Evolutionary conservation across 2,329 filamentous ascomycete genomes (phyloP).

Genomic region (Fusarium longipes): DNA sequence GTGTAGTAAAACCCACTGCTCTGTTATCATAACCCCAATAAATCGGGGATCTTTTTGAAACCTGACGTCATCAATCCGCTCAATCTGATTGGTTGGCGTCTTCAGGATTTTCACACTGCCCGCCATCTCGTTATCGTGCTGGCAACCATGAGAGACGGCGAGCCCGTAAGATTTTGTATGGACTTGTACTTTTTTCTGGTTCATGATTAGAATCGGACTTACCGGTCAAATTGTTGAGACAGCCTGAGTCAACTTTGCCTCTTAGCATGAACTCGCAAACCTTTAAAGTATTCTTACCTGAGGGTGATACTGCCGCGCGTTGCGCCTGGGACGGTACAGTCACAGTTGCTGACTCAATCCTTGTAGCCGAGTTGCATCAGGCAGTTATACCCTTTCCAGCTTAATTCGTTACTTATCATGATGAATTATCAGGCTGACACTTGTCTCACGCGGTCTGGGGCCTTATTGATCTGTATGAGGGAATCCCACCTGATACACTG

Average conservation of each 20-base stretch:
- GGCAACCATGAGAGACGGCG: slow-evolving; percentile 33
- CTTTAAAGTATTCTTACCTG: slow-evolving; percentile 4
- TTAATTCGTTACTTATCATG: slow-evolving; percentile 6
- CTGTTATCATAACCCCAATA: slow-evolving; percentile 2
- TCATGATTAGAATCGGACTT: slow-evolving; percentile 9
- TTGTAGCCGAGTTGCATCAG: slow-evolving; percentile 31
- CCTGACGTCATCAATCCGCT: slow-evolving; percentile 44
- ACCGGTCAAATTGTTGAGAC: neutral
- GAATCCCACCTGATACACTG: neutral
- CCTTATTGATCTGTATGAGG: neutral
- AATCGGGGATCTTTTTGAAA: slow-evolving; percentile 6
- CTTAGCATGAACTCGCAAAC: neutral
- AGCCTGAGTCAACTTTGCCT: slow-evolving; percentile 19
- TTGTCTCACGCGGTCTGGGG: neutral
- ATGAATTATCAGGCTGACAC: neutral
- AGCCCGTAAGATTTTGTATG: slow-evolving; percentile 28
- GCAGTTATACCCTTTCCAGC: slow-evolving; percentile 16
- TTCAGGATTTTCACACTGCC: slow-evolving; percentile 36
- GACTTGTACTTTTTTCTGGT: neutral
- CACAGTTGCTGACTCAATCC: slow-evolving; percentile 26
- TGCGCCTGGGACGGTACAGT: slow-evolving; percentile 21
- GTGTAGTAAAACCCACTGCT: slow-evolving; percentile 3
- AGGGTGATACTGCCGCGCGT: slow-evolving; percentile 33
- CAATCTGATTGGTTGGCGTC: slow-evolving; percentile 36
- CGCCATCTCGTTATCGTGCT: slow-evolving; percentile 21